phyloP scores from a whole-genome alignment of 768 basidiomycete genomes.

The Candolleomyces eurysporus region DNA sequence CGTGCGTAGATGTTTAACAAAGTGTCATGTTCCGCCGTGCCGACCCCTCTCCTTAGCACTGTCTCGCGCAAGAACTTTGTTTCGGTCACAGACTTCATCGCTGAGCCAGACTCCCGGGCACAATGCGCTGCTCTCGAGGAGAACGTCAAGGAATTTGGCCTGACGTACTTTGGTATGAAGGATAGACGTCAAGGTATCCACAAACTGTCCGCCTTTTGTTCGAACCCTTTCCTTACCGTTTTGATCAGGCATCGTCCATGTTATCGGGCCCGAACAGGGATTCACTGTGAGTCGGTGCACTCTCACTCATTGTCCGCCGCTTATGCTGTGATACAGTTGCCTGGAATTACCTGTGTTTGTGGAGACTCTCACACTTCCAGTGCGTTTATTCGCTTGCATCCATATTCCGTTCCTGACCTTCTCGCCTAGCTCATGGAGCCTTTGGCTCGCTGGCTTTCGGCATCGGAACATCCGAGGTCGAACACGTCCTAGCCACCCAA shows the following conservation, averaged over 20 bases:
- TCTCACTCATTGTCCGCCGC: not conserved
- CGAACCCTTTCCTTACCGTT: slow-evolving; percentile 16
- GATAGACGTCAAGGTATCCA: slow-evolving; percentile 78
- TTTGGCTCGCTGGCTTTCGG: slow-evolving; percentile 93
- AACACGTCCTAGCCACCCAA: slow-evolving; percentile 92
- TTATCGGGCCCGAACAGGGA: slow-evolving; percentile 93
- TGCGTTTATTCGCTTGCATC: slow-evolving; percentile 31
- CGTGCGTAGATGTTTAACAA: slow-evolving; percentile 47
- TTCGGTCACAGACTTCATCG: slow-evolving; percentile 69
- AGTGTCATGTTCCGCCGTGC: not conserved
- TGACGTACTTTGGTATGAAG: slow-evolving; percentile 90
- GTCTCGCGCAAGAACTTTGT: slow-evolving; percentile 73
- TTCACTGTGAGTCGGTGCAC: slow-evolving; percentile 59
- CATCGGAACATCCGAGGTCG: slow-evolving; percentile 92
- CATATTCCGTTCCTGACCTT: not conserved
- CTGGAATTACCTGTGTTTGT: slow-evolving; percentile 81
- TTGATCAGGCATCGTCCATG: slow-evolving; percentile 70
- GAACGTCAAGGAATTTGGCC: slow-evolving; percentile 87
- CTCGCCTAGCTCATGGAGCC: slow-evolving; percentile 73
- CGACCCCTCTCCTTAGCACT: slow-evolving; percentile 45
- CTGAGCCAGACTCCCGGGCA: slow-evolving; percentile 81
- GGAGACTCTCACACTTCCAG: slow-evolving; percentile 94
- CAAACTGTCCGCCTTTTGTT: not conserved
- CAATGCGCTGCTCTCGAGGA: slow-evolving; percentile 84
- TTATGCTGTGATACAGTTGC: slow-evolving; percentile 42